Base-by-base conservation (phyloP, 2,329 filamentous ascomycete species). In the Lachnellula cervina region DNA sequence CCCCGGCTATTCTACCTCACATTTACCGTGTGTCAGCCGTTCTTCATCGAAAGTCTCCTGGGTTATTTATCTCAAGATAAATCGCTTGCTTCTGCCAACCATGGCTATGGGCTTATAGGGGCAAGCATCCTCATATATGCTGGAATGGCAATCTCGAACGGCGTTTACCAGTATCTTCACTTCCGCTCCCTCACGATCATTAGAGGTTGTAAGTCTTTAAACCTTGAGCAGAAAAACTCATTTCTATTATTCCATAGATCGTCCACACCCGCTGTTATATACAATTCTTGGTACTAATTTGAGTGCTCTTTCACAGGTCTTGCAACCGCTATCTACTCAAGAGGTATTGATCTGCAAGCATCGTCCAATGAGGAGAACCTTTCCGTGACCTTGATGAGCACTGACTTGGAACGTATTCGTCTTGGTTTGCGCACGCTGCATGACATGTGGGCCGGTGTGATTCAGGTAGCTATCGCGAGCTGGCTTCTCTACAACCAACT, bases 251-350 rank as follows among this genome's bases (percentile, higher is more conserved):
- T 25, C 23, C 23, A 25, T 25, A 25, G 23, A 25, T 25, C 23
- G 23, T 25, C 23, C 23, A 25, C 23, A 25, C 23, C 23, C 23
- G 23, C 23, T 25, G 23, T 25, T 25, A 25, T 25, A 25, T 25
- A 25, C 23, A 25, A 25, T 25, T 25, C 23, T 25, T 25, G 23
- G 23, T 25, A 25, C 23, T 25, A 25, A 25, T 25, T 25, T 25
- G 23, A 25, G 23, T 25, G 3, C 23, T 25, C 23, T 25, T 25
- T 25, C 23, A 25, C 23, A 25, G 23, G 23, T 25, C 62, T 78
- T 3, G 68, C 76, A 23, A 74, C 76, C 0, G 68, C 80, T 60
- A 73, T 83, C 2, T 83, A 78, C 61, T 72, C 73, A 23, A 77
- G 77, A 62, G 76, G 75, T 0, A 56, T 74, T 1, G 60, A 66